phyloP scores from a whole-genome alignment of 202 grass and related monocot species.

The Hordeum pubiflorum region DNA sequence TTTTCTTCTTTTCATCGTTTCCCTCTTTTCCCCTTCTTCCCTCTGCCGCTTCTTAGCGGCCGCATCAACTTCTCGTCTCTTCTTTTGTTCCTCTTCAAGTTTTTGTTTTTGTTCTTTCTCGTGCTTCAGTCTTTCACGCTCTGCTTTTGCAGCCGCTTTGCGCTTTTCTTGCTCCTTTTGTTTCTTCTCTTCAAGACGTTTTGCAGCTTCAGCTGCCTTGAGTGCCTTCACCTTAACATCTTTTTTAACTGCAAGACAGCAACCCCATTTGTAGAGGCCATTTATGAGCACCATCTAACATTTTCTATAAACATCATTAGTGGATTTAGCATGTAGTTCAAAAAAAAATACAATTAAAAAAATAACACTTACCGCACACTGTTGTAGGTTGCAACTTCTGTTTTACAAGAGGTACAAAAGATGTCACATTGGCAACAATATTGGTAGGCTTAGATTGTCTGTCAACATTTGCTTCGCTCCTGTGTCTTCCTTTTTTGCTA shows the following conservation, averaged over 20 bases:
- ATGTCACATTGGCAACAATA: constrained; percentile 45
- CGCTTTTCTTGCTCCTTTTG: constrained; percentile 45
- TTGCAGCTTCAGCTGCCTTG: constrained; percentile 55
- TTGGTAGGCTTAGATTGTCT: constrained; percentile 46
- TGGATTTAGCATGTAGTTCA: not conserved
- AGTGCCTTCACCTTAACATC: constrained; percentile 63
- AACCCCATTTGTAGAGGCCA: not conserved
- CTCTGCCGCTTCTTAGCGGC: constrained; percentile 77
- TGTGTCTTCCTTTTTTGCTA: constrained; percentile 24
- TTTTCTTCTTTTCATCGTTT: constrained; percentile 71
- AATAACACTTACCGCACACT: constrained; percentile 33
- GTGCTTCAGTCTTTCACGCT: constrained; percentile 42
- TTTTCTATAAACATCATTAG: not conserved
- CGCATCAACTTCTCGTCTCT: constrained; percentile 34
- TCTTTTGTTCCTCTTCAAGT: not conserved
- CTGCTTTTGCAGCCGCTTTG: constrained; percentile 47
- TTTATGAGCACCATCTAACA: not conserved
- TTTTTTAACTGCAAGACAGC: constrained; percentile 45
- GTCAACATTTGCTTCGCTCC: constrained; percentile 14
- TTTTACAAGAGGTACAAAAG: constrained; percentile 55
- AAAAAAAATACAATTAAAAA: not conserved
- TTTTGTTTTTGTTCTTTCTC: constrained; percentile 52
- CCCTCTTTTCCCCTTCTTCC: constrained; percentile 68
- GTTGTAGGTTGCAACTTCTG: constrained; percentile 36
- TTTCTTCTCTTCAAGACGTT: constrained; percentile 53